Conservation (phyloP, 441 rosid genomes). For the Populus hybrid region DNA sequence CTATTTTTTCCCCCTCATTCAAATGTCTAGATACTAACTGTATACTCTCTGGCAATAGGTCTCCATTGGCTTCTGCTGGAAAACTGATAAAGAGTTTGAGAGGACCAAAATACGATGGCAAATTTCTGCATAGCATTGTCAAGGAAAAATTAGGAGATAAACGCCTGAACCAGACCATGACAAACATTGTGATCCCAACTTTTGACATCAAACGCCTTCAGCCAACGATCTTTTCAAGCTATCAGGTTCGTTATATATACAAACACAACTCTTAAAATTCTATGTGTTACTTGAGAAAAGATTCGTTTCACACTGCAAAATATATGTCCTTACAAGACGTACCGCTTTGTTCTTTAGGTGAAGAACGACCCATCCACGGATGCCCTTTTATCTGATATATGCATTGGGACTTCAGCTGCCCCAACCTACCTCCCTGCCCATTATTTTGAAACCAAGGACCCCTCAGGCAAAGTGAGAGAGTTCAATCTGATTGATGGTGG, state of each 20-base stretch:
- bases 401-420: conserved; percentile 71
- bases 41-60: not conserved
- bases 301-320: no score
- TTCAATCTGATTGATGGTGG: conserved; percentile 74
- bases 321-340: no score
- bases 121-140: conserved; percentile 20
- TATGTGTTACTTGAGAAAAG: no score
- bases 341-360: conserved; percentile 22
- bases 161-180: conserved; percentile 25
- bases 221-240: no score
- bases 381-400: conserved; percentile 58
- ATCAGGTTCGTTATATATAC: no score
- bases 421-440: conserved; percentile 74
- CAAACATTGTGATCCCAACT: no score
- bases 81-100: conserved; percentile 13
- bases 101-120: conserved; percentile 35
- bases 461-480: conserved; percentile 24
- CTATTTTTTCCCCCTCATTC: not conserved
- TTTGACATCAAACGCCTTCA: no score
- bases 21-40: not conserved
- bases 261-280: no score
- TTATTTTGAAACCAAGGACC: conserved; percentile 39
- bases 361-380: conserved; percentile 32
- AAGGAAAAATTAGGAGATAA: conserved; percentile 35
- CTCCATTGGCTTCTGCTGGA: conserved; percentile 6